Conservation (phyloP, 1,284 basidiomycete species). For the Sanghuangporus sanghuang region DNA sequence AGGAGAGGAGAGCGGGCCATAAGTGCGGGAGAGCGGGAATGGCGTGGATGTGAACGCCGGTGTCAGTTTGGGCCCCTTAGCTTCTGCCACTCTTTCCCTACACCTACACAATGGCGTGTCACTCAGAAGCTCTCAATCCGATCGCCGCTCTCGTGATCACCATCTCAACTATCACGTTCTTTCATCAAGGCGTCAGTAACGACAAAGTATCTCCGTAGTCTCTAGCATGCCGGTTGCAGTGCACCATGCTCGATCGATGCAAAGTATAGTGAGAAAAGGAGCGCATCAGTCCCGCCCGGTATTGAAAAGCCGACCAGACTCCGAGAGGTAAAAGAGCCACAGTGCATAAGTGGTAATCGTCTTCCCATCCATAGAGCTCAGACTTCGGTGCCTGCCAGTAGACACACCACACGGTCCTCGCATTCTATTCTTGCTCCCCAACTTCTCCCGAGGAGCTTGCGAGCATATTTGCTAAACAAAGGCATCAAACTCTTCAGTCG, state of each 20-base stretch:
- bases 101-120: not conserved
- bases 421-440: not conserved
- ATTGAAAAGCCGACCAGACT: too few relatives aligned
- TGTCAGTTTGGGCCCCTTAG: not conserved
- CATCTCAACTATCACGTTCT: not conserved
- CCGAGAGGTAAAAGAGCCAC: too few relatives aligned
- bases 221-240: too few relatives aligned
- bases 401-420: not conserved
- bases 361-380: too few relatives aligned
- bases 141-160: not conserved
- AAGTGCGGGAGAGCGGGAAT: not conserved
- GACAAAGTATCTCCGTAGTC: too few relatives aligned
- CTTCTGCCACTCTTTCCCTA: not conserved
- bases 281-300: too few relatives aligned
- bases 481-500: not conserved
- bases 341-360: too few relatives aligned
- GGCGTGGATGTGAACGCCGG: not conserved
- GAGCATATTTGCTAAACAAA: not conserved
- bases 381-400: not conserved
- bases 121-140: not conserved
- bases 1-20: not conserved
- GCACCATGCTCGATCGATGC: too few relatives aligned
- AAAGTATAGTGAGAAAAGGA: too few relatives aligned
- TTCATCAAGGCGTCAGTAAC: too few relatives aligned
- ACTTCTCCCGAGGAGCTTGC: not conserved